Evolutionary conservation across 345 rosid species (phyloP).

Genomic region (Populus pruinosa): DNA sequence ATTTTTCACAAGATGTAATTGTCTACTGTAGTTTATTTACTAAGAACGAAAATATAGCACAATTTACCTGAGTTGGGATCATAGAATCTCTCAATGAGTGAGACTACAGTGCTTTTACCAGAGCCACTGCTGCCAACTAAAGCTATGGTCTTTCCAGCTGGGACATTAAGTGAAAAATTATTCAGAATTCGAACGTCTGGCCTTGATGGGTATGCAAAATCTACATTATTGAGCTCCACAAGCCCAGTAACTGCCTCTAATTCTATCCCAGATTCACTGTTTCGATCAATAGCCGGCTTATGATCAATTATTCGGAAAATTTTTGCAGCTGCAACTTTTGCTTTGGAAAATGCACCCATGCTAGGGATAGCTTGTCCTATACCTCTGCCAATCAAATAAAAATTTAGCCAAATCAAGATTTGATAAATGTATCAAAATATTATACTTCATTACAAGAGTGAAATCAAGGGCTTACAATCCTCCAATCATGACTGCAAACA

Average conservation of each 20-base stretch:
- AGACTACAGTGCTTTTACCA: constrained; percentile 93
- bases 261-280: constrained; percentile 60
- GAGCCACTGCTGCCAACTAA: constrained; percentile 98
- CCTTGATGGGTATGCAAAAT: constrained; percentile 89
- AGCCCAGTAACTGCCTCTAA: constrained; percentile 69
- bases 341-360: constrained; percentile 84
- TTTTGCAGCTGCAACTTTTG: constrained; percentile 90
- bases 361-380: constrained; percentile 96
- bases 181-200: constrained; percentile 73
- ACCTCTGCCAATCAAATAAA: constrained; percentile 45
- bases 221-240: constrained; percentile 72
- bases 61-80: constrained; percentile 79
- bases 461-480: constrained; percentile 65
- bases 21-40: background rate
- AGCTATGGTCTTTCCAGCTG: constrained; percentile 94
- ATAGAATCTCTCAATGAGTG: constrained; percentile 92
- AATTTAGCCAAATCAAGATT: background rate
- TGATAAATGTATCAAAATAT: background rate
- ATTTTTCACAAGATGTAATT: background rate
- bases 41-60: background rate
- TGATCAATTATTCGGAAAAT: constrained; percentile 83
- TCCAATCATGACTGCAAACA: constrained; percentile 97
- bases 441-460: background rate
- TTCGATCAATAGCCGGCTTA: constrained; percentile 64
- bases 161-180: constrained; percentile 72